Percentiles rank a stretch among this genome's conserved stretches.
Conservation (phyloP, 345 rosid species). For the Pelargonium nanum region DNA sequence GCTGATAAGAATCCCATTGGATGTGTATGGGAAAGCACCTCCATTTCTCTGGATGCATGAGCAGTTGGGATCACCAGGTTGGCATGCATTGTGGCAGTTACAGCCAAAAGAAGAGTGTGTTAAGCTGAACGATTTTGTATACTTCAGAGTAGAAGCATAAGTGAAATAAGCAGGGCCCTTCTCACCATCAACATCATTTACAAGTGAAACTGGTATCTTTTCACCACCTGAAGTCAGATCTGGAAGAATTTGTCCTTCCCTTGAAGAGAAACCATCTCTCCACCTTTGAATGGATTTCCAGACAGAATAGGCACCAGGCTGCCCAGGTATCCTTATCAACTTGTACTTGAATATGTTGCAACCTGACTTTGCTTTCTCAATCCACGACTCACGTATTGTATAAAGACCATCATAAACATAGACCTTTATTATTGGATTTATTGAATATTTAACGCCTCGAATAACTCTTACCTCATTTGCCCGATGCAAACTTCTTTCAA, state of each 20-base stretch:
- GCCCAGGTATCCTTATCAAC: constrained; percentile 54
- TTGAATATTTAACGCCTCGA: constrained; percentile 51
- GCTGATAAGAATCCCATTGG: constrained; percentile 48
- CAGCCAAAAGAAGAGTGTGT: constrained; percentile 29
- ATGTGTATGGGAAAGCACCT: constrained; percentile 55
- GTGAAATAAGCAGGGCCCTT: constrained; percentile 70
- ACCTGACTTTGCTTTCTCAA: constrained; percentile 69
- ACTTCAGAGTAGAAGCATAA: constrained; percentile 43
- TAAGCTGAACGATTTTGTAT: constrained; percentile 30
- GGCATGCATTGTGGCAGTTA: constrained; percentile 36
- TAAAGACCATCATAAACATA: constrained; percentile 79
- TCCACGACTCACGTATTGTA: constrained; percentile 63
- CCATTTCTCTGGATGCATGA: constrained; percentile 64
- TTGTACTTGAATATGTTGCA: constrained; percentile 65
- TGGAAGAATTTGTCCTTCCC: constrained; percentile 56
- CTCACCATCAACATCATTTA: constrained; percentile 77
- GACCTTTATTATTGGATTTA: constrained; percentile 31
- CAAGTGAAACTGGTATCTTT: constrained; percentile 59
- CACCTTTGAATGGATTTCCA: constrained; percentile 66
- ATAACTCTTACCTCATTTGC: constrained; percentile 65
- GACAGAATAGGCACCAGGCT: constrained; percentile 45
- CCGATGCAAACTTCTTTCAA: constrained; percentile 66
- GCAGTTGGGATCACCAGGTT: constrained; percentile 56
- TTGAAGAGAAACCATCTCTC: constrained; percentile 39
- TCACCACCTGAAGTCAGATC: constrained; percentile 85